Conservation (phyloP, 2,329 filamentous ascomycete species). For the Thermomyces lanuginosus region DNA sequence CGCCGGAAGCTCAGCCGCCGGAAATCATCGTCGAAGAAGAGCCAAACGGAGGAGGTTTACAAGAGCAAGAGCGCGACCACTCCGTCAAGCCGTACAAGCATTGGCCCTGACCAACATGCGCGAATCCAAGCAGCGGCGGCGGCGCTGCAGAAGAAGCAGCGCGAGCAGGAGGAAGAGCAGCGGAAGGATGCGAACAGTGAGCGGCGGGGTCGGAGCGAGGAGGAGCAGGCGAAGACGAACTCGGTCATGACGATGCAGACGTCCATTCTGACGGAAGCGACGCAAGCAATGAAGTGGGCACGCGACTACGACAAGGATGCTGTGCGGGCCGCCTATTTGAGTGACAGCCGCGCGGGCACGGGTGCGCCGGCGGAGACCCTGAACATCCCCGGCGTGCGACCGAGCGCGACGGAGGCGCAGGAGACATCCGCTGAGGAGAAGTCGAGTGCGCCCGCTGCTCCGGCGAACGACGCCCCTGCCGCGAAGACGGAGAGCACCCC, state of each 20-base stretch:
- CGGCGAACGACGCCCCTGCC: slow-evolving; percentile 9
- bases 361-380: slow-evolving; percentile 38
- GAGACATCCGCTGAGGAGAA: slow-evolving; percentile 11
- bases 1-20: slow-evolving; percentile 53
- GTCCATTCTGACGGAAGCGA: slow-evolving; percentile 68
- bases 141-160: slow-evolving; percentile 57
- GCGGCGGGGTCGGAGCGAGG: slow-evolving; percentile 40
- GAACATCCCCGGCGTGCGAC: slow-evolving; percentile 16
- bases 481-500: slow-evolving; percentile 8
- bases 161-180: slow-evolving; percentile 38
- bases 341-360: slow-evolving; percentile 54
- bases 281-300: slow-evolving; percentile 91
- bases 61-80: slow-evolving; percentile 34
- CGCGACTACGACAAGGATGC: slow-evolving; percentile 84
- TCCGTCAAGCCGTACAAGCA: slow-evolving; percentile 59
- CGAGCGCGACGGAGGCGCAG: slow-evolving; percentile 3
- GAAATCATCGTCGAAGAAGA: slow-evolving; percentile 52
- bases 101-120: slow-evolving; percentile 81
- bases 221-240: slow-evolving; percentile 55
- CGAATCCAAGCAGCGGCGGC: slow-evolving; percentile 83
- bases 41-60: slow-evolving; percentile 35
- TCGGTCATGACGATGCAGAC: slow-evolving; percentile 82
- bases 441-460: slow-evolving; percentile 3
- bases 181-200: slow-evolving; percentile 26
- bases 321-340: slow-evolving; percentile 72